Evolutionary conservation across 495 filamentous ascomycete species (phyloP).

Genomic region (Penicillium goetzii): DNA sequence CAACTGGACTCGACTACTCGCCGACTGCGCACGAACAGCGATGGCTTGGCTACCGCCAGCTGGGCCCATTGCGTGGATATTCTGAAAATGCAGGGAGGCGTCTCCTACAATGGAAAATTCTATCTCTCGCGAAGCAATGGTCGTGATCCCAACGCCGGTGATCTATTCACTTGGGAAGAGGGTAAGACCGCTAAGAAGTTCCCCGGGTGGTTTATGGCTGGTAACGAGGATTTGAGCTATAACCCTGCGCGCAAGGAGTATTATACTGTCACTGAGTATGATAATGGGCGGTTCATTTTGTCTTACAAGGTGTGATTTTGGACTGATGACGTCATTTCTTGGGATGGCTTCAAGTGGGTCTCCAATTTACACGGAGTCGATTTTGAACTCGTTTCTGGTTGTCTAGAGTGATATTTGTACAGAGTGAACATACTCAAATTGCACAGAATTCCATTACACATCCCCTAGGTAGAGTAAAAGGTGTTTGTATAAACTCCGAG

Average conservation of each 20-base stretch:
- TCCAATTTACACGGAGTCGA: neutral
- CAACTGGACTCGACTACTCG: slow-evolving; percentile 22
- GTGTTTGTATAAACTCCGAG: neutral
- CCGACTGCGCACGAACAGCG: slow-evolving; percentile 18
- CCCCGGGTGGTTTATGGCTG: slow-evolving; percentile 26
- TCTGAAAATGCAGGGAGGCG: slow-evolving; percentile 28
- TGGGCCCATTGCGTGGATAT: slow-evolving; percentile 30
- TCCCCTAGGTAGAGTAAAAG: neutral
- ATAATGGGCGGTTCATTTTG: slow-evolving; percentile 22
- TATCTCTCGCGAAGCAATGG: slow-evolving; percentile 31
- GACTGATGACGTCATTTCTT: neutral
- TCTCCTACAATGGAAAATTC: slow-evolving; percentile 24
- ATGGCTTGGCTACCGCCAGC: slow-evolving; percentile 24
- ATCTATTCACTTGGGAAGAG: slow-evolving; percentile 28
- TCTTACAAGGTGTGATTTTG: slow-evolving; percentile 22
- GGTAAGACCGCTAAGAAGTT: slow-evolving; percentile 13
- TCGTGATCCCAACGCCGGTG: slow-evolving; percentile 19
- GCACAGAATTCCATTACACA: neutral
- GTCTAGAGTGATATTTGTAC: neutral
- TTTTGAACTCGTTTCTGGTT: neutral
- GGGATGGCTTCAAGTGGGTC: neutral
- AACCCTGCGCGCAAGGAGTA: slow-evolving; percentile 26
- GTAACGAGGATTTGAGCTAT: slow-evolving; percentile 31
- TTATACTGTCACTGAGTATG: slow-evolving; percentile 35
- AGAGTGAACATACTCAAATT: neutral